Evolutionary conservation across 768 basidiomycete genomes (phyloP).

Genomic region (Psilocybe subaeruginosa): DNA sequence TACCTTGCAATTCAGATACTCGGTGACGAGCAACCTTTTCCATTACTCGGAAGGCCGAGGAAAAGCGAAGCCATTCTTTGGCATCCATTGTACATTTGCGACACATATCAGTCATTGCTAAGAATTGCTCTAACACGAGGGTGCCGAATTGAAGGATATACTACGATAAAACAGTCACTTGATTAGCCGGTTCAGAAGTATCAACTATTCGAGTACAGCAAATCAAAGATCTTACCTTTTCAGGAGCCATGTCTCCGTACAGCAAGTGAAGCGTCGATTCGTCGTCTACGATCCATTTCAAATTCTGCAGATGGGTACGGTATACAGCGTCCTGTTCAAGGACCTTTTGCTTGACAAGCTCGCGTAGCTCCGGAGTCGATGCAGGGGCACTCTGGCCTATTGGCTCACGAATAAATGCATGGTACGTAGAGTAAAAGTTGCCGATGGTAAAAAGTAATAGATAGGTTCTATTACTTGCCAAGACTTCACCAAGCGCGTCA

Average conservation of each 20-base stretch:
- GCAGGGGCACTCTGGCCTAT: neutral
- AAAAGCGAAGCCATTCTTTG: conserved; percentile 11
- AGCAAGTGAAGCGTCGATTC: conserved; percentile 16
- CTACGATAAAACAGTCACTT: conserved; percentile 1
- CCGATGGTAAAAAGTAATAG: neutral
- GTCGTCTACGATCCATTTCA: conserved; percentile 18
- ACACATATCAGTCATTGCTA: conserved; percentile 13
- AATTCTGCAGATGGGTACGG: conserved; percentile 7
- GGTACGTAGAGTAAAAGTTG: neutral
- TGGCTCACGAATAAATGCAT: conserved; percentile 1
- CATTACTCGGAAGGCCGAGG: conserved; percentile 1
- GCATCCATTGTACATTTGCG: conserved; percentile 12
- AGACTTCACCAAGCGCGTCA: neutral
- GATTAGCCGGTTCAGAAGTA: too few relatives aligned
- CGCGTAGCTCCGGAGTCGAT: conserved; percentile 7
- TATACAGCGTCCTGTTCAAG: conserved; percentile 9
- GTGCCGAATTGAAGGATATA: conserved; percentile 18
- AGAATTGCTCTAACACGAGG: conserved; percentile 19
- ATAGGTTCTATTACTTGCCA: conserved; percentile 4
- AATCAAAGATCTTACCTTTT: conserved; percentile 12
- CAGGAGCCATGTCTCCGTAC: conserved; percentile 8
- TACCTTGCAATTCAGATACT: conserved; percentile 11
- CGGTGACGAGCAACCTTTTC: conserved; percentile 4
- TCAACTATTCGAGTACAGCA: too few relatives aligned
- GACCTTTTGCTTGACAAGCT: conserved; percentile 18